Conservation (phyloP, 2,329 filamentous ascomycete species). For the Aspergillus sp. region DNA sequence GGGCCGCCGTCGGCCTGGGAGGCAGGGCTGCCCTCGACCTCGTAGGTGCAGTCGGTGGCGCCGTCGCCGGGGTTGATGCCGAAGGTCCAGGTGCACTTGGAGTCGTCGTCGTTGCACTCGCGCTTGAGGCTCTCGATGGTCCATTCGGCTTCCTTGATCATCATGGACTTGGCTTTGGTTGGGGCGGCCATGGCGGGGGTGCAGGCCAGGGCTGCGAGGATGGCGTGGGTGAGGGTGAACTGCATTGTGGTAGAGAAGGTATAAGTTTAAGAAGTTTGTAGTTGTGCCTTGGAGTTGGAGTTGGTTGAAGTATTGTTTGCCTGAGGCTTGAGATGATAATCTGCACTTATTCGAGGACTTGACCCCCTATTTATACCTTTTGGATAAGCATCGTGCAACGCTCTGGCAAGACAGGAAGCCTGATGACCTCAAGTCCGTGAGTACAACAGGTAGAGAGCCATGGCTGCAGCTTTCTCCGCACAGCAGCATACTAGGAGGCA, state of each 20-base stretch:
- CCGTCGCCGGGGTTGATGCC: neutral
- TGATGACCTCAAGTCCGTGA: too few species aligned
- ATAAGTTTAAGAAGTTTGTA: too few species aligned
- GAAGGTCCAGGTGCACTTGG: constrained; percentile 7
- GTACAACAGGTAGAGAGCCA: too few species aligned
- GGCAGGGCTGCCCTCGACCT: neutral
- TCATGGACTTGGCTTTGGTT: neutral
- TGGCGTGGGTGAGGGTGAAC: neutral
- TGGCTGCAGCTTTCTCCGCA: too few species aligned
- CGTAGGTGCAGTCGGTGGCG: neutral
- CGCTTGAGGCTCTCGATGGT: constrained; percentile 1
- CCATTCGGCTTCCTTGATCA: neutral
- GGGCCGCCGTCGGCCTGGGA: constrained; percentile 2
- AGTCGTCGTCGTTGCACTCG: constrained; percentile 1
- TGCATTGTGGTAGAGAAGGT: neutral
- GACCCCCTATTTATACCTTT: too few species aligned
- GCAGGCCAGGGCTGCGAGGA: constrained; percentile 1
- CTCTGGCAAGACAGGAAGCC: too few species aligned
- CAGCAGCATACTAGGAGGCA: too few species aligned
- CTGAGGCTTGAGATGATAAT: too few species aligned
- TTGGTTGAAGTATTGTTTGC: too few species aligned
- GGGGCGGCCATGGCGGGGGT: neutral
- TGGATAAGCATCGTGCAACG: too few species aligned
- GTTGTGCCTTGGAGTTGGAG: too few species aligned
- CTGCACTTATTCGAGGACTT: too few species aligned